Evolutionary conservation across 352 stramenopile genomes (phyloP), one percentile per base, ranked within the genome.

Genomic region (Phytophthora pini): DNA sequence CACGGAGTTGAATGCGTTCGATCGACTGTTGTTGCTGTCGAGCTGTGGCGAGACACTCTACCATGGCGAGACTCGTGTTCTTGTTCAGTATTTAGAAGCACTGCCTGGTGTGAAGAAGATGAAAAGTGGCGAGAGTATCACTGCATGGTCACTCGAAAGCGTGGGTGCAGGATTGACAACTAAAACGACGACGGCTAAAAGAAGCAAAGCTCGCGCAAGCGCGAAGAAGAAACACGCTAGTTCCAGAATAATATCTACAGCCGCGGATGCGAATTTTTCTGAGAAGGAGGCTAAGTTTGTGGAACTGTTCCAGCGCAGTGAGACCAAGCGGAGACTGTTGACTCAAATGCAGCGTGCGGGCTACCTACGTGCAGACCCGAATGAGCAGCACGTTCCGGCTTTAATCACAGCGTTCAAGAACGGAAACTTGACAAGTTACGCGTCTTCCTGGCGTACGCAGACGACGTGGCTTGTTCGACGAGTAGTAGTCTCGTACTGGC

Each of bases 131-230:
- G 64, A 69, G 32, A 60, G 47, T 41, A 51, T 73, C 38, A 51
- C n/a, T n/a, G 40, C 49, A 22, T 77, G 64, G 69, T 59, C 63
- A 11, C 49, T 77, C 5, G 58, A 73, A 40, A 69, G 55, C 61
- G 51, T 74, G 10, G 59, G 53, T 10, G 38, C 41, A 41, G 32
- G 26, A 34, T 41, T 41, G 15, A 27, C 17, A 11, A 50, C 49
- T 13, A 65, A 36, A 12, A 65, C 34, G n/a, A 62, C 50, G 10
- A 60, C 24, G 26, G 52, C 39, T 47, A 50, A 41, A 50, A 17
- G 20, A 12, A 15, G 31, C 45, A 61, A 62, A 22, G 22, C 54
- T 10, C 17, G 17, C 17, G 17, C 17, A 20, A 62, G 52, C 43
- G 45, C 34, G 20, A 69, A 59, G 34, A 69, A 74, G 50, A 68